Conservation (phyloP, 2,329 filamentous ascomycete species). For the Colletotrichum agaves region DNA sequence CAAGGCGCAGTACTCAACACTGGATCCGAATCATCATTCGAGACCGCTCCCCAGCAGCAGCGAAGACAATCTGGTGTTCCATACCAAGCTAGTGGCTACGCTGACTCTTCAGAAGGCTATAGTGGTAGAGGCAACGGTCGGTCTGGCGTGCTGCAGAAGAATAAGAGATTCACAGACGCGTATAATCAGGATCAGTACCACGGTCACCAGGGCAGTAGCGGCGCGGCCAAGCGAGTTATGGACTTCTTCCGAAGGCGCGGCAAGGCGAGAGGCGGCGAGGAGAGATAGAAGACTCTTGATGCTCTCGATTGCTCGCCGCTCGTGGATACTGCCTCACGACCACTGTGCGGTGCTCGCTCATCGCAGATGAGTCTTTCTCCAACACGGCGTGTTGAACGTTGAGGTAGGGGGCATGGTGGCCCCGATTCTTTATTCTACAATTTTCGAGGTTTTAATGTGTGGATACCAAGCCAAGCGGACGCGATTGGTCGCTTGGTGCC, state of each 20-base stretch:
- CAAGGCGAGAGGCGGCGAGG: slow-evolving; percentile 74
- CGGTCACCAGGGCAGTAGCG: slow-evolving; percentile 83
- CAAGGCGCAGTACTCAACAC: slow-evolving; percentile 60
- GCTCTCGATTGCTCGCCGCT: slow-evolving; percentile 25
- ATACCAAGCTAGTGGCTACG: slow-evolving; percentile 53
- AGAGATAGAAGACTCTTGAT: slow-evolving; percentile 52
- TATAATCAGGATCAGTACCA: slow-evolving; percentile 80
- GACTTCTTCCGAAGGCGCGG: slow-evolving; percentile 95
- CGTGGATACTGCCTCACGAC: slow-evolving; percentile 13
- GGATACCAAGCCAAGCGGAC: slow-evolving; percentile 32
- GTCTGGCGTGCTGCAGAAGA: slow-evolving; percentile 72
- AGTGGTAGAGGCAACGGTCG: slow-evolving; percentile 42
- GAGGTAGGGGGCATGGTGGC: slow-evolving; percentile 6
- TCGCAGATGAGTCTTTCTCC: slow-evolving; percentile 35
- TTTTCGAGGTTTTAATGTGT: slow-evolving; percentile 33
- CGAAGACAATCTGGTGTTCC: slow-evolving; percentile 53
- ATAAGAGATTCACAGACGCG: slow-evolving; percentile 88
- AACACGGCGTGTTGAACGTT: slow-evolving; percentile 28
- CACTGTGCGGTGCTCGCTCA: slow-evolving; percentile 28
- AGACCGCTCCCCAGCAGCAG: slow-evolving; percentile 43
- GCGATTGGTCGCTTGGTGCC: slow-evolving; percentile 24
- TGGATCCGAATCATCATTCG: slow-evolving; percentile 65
- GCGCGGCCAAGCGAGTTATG: slow-evolving; percentile 93
- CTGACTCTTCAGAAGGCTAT: slow-evolving; percentile 54
- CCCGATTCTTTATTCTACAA: not conserved